Evolutionary conservation across 176 grass and related monocot species (phyloP), one percentile per base, ranked within the genome.

Genomic region (Aegilops bicornis): DNA sequence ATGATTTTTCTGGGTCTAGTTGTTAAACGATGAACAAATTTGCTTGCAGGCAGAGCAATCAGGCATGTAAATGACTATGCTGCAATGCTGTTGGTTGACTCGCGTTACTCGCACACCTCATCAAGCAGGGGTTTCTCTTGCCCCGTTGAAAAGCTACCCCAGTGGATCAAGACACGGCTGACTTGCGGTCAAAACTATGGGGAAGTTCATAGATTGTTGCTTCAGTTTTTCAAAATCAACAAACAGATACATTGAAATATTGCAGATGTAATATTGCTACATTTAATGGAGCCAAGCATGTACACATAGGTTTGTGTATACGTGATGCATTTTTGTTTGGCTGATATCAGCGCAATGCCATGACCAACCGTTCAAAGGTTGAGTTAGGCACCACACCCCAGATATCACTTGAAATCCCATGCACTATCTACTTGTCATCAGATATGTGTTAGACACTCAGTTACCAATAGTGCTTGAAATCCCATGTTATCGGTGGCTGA

Each of bases 11-110:
- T 27, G 13, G 11, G 8, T 35, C 37, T 74, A 81, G 67, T 80
- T 52, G 32, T 61, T 68, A 64, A 4, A 76, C 70, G 20, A 23
- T 88, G 82, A 67, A 69, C 86, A 65, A 27, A 78, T 82, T 73
- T 7, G 52, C 74, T 76, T 98, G 69, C 89, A 98, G 93, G 96
- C 45, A 92, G 96, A 89, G 93, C 96, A 85, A 95, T 98, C 76
- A 95, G 96, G 76, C 96, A 98, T 83, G 82, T 94, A 90, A 95
- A 95, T 92, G 96, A 98, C 52, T 95, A 95, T 91, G 96, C 96
- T 87, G 93, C 90, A 81, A 90, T 98, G 84, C 85, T 98, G 69
- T 92, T 98, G 82, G 90, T 98, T 58, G 96, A 95, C 69, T 87
- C 91, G 20, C 91, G 93, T 79, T 98, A 95, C 84, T 58, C 84